Conservation (phyloP, 2,329 filamentous ascomycete genomes). For the Aureobasidium sp. region DNA sequence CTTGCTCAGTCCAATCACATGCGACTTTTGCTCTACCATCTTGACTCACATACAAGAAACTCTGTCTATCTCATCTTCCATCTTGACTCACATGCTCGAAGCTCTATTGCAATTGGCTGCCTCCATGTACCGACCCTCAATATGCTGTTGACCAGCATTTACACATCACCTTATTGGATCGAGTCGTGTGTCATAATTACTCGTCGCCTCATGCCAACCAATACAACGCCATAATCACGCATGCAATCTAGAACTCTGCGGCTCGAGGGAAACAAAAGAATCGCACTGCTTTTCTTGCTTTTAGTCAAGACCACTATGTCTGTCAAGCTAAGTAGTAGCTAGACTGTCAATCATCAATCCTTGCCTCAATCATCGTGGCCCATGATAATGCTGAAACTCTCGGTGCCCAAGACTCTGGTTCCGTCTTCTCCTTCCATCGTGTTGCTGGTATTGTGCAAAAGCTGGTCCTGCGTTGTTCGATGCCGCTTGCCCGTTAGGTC, state of each 20-base stretch:
- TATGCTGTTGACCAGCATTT: not conserved
- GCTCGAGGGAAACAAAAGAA: not conserved
- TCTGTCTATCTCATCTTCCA: too few species aligned
- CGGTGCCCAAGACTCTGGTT: conserved; percentile 6
- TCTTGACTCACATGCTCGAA: too few species aligned
- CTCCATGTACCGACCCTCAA: not conserved
- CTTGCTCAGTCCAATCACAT: not conserved
- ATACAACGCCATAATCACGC: too few species aligned
- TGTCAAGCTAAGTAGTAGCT: not conserved
- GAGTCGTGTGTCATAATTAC: not conserved
- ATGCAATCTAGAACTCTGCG: too few species aligned
- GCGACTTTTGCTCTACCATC: not conserved
- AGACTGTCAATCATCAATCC: not conserved
- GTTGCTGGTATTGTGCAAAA: conserved; percentile 14
- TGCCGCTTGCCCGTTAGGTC: not conserved
- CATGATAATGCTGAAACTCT: conserved; percentile 11
- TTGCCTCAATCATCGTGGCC: not conserved
- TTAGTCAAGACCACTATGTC: not conserved
- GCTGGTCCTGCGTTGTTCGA: not conserved
- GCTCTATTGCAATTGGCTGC: not conserved
- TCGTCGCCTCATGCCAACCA: not conserved
- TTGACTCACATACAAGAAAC: conserved; percentile 1
- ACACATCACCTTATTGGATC: not conserved
- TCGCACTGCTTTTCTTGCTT: not conserved
- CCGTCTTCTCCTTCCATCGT: conserved; percentile 2